Conservation (phyloP, 768 basidiomycete species). For the Suillus americanus region DNA sequence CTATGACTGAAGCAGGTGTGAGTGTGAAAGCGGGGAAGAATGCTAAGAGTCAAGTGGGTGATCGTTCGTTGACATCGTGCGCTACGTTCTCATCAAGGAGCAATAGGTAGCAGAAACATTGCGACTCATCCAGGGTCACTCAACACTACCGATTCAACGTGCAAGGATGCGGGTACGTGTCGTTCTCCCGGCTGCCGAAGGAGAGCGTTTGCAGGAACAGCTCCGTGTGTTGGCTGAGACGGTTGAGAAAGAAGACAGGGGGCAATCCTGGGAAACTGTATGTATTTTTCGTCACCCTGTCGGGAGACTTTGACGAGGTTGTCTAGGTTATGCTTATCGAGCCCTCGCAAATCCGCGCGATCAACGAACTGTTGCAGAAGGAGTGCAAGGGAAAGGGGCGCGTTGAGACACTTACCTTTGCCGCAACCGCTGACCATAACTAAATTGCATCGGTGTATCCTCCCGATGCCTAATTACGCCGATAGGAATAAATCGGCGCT, state of each 20-base stretch:
- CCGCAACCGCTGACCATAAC: slow-evolving; percentile 50
- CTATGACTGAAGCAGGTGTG: slow-evolving; percentile 93
- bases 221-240: slow-evolving; percentile 74
- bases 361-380: slow-evolving; percentile 88
- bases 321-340: slow-evolving; percentile 87
- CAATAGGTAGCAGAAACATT: slow-evolving; percentile 87
- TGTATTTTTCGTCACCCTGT: slow-evolving; percentile 29
- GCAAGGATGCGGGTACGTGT: slow-evolving; percentile 92
- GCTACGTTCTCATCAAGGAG: background rate
- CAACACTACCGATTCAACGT: slow-evolving; percentile 89
- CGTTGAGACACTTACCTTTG: slow-evolving; percentile 78
- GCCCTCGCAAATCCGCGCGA: slow-evolving; percentile 84
- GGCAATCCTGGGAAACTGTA: slow-evolving; percentile 86
- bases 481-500: background rate
- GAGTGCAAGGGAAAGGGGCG: slow-evolving; percentile 87
- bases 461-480: background rate
- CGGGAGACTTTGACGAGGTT: background rate
- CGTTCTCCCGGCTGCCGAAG: slow-evolving; percentile 65
- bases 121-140: slow-evolving; percentile 75
- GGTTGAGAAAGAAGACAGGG: slow-evolving; percentile 80
- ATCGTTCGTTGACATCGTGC: background rate
- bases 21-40: slow-evolving; percentile 87
- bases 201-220: slow-evolving; percentile 66
- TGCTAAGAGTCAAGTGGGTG: slow-evolving; percentile 86
- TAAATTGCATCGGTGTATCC: slow-evolving; percentile 9